Percentiles rank a stretch among this genome's conserved stretches.
These are phyloP conservation scores for Yamadazyma aaseri DNA, from an alignment of 1,139 yeast genomes.

Conservation along the genomic window DNA sequence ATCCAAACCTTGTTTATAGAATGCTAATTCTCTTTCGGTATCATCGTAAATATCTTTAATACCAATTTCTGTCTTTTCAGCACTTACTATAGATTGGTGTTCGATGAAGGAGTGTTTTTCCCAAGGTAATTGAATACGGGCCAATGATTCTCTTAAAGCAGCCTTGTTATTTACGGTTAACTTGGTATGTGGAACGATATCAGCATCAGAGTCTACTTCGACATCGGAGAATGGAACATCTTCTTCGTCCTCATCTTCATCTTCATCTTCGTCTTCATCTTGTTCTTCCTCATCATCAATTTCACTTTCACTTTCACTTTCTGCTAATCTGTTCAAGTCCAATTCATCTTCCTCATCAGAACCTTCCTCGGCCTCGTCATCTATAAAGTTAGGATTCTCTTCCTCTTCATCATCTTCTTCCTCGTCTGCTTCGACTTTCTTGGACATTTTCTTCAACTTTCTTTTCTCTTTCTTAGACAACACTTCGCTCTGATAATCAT, in stretches of 20 bases:
- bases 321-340: conserved; percentile 39
- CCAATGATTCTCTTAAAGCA: conserved; percentile 66
- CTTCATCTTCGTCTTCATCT: conserved; percentile 45
- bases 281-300: conserved; percentile 46
- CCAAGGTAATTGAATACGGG: conserved; percentile 74
- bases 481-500: conserved; percentile 44
- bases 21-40: conserved; percentile 68
- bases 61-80: conserved; percentile 55
- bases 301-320: conserved; percentile 39
- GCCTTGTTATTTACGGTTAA: conserved; percentile 73
- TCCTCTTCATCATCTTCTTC: conserved; percentile 23
- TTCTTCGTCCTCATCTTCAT: conserved; percentile 49
- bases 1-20: conserved; percentile 88
- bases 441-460: conserved; percentile 52
- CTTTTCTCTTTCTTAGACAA: conserved; percentile 67
- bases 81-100: conserved; percentile 72
- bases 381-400: conserved; percentile 23
- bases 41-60: conserved; percentile 94
- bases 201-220: conserved; percentile 83
- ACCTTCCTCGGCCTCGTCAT: conserved; percentile 28
- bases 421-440: conserved; percentile 20
- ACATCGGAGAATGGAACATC: conserved; percentile 78
- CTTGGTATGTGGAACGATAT: conserved; percentile 85
- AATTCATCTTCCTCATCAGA: conserved; percentile 38
- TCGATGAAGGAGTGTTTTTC: conserved; percentile 70